phyloP scores from a whole-genome alignment of 2,329 filamentous ascomycete genomes.

The Ophiostoma fasciatum region DNA sequence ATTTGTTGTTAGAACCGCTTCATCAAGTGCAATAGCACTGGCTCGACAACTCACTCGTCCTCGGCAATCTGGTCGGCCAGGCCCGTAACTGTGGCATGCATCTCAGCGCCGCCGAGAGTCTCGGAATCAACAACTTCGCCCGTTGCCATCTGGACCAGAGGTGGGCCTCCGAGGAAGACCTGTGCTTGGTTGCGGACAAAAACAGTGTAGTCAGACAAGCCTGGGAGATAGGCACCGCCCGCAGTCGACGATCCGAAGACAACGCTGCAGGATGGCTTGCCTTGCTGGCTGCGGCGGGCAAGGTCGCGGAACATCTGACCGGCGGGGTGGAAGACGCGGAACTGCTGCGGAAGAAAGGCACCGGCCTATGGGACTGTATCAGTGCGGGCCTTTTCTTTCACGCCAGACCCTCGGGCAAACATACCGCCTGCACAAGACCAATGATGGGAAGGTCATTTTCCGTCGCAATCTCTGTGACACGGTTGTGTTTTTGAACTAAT shows the following conservation, averaged over 20 bases:
- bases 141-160: slow-evolving; percentile 31
- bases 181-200: slow-evolving; percentile 24
- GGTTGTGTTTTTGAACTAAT: neutral
- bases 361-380: too few species aligned
- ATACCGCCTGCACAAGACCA: neutral
- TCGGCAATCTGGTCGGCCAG: slow-evolving; percentile 27
- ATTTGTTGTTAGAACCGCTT: too few species aligned
- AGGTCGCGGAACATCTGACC: slow-evolving; percentile 1
- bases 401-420: neutral
- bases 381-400: neutral
- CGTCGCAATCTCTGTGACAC: neutral
- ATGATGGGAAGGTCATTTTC: slow-evolving; percentile 1
- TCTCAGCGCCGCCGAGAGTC: slow-evolving; percentile 25
- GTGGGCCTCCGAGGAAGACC: slow-evolving; percentile 28
- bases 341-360: slow-evolving; percentile 1
- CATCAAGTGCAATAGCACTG: too few species aligned
- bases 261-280: neutral
- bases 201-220: slow-evolving; percentile 15
- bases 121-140: slow-evolving; percentile 27
- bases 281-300: neutral
- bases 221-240: neutral
- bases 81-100: slow-evolving; percentile 25
- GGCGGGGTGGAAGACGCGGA: neutral
- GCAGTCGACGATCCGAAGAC: slow-evolving; percentile 1
- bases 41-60: slow-evolving; percentile 23